Evolutionary conservation across 2,329 filamentous ascomycete genomes (phyloP).

Genomic region (Dactylellina parvicollis): DNA sequence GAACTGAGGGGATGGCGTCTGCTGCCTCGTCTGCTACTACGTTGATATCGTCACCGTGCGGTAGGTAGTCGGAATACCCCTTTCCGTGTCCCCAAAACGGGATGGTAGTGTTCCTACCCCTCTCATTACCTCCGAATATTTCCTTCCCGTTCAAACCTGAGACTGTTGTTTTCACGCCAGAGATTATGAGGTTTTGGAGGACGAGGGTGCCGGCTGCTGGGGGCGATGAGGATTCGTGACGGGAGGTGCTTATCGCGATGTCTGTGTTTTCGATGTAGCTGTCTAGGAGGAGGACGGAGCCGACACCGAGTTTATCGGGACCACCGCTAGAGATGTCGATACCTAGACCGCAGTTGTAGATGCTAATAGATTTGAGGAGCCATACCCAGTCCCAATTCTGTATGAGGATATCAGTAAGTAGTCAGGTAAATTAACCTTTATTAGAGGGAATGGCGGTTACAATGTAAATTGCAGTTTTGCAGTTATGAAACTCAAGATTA

Average conservation of each 20-base stretch:
- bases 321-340: constrained; percentile 79
- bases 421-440: background rate
- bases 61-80: constrained; percentile 36
- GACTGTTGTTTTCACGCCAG: constrained; percentile 66
- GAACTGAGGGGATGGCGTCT: constrained; percentile 24
- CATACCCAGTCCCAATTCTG: constrained; percentile 92
- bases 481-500: constrained; percentile 82
- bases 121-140: constrained; percentile 39
- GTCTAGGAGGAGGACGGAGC: constrained; percentile 84
- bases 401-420: background rate
- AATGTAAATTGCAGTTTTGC: constrained; percentile 83
- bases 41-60: constrained; percentile 37
- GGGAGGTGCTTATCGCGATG: constrained; percentile 77
- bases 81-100: constrained; percentile 52
- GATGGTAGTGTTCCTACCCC: constrained; percentile 36
- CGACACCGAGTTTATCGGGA: constrained; percentile 75
- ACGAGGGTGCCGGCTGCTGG: constrained; percentile 72
- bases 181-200: constrained; percentile 69
- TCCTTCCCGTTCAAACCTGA: constrained; percentile 57
- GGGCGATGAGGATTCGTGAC: constrained; percentile 54
- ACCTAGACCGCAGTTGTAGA: constrained; percentile 77
- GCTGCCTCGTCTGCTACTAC: constrained; percentile 43
- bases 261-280: constrained; percentile 79
- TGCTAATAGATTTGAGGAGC: constrained; percentile 75
- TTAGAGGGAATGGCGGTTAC: background rate